Evolutionary conservation across 371 early-diverging fungal species (phyloP), one percentile per base, ranked within the genome.

Genomic region (Amoeboaphelidium protococcarum): DNA sequence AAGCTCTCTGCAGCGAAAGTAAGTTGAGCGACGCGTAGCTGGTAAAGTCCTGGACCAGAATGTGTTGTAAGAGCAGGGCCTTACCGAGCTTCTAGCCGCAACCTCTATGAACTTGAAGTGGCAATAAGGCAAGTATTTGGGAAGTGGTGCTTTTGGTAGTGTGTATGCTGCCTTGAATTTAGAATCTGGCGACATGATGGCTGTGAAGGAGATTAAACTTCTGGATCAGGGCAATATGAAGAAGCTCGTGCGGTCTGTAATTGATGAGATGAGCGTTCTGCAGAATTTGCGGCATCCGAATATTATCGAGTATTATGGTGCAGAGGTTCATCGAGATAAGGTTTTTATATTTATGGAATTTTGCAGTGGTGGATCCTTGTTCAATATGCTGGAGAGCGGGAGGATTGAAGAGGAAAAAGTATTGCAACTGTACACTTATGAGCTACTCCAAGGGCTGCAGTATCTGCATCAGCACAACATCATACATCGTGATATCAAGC

Each of bases 281-380:
- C 75, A 81, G 50, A 73, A 78, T 71, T 64, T 88, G 42, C 62
- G 78, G 53, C 83, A 88, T 51, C 76, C 76, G n/a, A 83, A 87
- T 58, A 80, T 85, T 54, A 80, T 88, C 23, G 71, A 76, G 47
- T 88, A 88, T 54, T 81, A 69, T 54, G 86, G 85, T 19, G 79
- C 83, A 58, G 89, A 88, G 58, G 83, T 85, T 21, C 83, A 81
- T 56, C 72, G 84, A 47, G 87, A 86, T 54, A 77, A 78, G 56
- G 78, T 84, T 2, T 82, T 72, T 49, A 76, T 89, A 41, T 87
- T 92, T 55, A 84, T 92, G 84, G 94, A 92, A 59, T 84, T 82
- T 58, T 82, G 84, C 55, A 73, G 78, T 49, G 71, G 75, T 37
- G 86, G 89, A 37, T 78, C 79, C 51, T 53, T 92, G 45, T 73